These are phyloP conservation scores for Stephania cephalantha DNA, from an alignment of 164 flowering plant genomes.

Conservation along the genomic window DNA sequence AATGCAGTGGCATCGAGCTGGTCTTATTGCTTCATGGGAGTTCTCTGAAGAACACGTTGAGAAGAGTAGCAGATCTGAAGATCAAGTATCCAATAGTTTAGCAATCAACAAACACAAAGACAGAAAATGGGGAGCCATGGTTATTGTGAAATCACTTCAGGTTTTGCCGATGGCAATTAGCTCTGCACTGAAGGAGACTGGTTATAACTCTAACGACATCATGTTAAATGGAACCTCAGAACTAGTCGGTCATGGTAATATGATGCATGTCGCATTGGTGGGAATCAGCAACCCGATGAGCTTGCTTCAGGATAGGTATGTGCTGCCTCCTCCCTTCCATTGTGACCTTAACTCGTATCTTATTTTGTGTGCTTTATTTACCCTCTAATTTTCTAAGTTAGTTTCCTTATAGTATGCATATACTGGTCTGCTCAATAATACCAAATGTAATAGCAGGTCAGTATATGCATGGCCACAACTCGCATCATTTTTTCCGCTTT, in stretches of 20 bases:
- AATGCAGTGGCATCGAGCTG: slow-evolving; percentile 99
- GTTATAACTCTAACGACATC: slow-evolving; percentile 36
- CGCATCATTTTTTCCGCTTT: not conserved
- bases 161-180: slow-evolving; percentile 55
- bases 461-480: not conserved
- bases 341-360: not conserved
- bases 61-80: slow-evolving; percentile 42
- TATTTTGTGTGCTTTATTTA: too few relatives aligned
- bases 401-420: too few relatives aligned
- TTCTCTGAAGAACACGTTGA: slow-evolving; percentile 78
- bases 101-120: slow-evolving; percentile 51
- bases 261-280: slow-evolving; percentile 89
- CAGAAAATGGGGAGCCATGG: slow-evolving; percentile 97
- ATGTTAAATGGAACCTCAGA: slow-evolving; percentile 34
- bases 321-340: not conserved
- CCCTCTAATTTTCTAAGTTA: too few relatives aligned
- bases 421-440: too few relatives aligned
- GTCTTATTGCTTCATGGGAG: slow-evolving; percentile 95
- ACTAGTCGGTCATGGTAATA: slow-evolving; percentile 54
- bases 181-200: slow-evolving; percentile 74
- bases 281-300: slow-evolving; percentile 98
- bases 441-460: too few relatives aligned
- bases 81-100: slow-evolving; percentile 27
- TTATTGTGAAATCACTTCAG: slow-evolving; percentile 90
- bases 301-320: slow-evolving; percentile 93